Base-by-base conservation (phyloP, 768 basidiomycete species). In the Hericium coralloides region DNA sequence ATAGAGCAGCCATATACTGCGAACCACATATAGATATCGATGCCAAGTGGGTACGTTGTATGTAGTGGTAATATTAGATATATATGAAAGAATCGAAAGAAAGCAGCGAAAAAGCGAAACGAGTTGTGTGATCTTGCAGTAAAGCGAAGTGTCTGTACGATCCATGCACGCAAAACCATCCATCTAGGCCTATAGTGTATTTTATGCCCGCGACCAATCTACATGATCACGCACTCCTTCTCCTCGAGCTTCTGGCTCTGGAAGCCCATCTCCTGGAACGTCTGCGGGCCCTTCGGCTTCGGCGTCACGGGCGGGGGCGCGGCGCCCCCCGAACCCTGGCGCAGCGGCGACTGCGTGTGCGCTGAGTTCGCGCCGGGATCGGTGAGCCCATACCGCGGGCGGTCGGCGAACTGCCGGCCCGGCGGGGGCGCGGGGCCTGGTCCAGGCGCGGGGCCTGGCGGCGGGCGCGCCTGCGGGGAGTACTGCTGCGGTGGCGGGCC, bases 211-310 rank as follows among this genome's bases (percentile, higher is more conserved):
- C 31, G 31, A 31, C 6, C 8, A 4, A 6, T 50, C 52, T 47
- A 97, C 92, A 97, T 95, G 61, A 97, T 79, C 37, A 89, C 72
- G 74, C 93, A 95, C 0, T 91, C 86, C 70, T 92, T 85, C 5
- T 89, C 81, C 65, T 92, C 83, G 47, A 82, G 79, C 65, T 87
- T 89, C 25, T 78, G 81, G 12, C 86, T 85, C 36, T 84, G 80
- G 65, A 93, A 87, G 0, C 94, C 94, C 93, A 97, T 94, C 76
- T 95, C 93, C 20, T 86, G 89, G 72, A 97, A 95, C 47, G 92
- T 94, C 65, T 85, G 77, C 1, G 89, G 81, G 1, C 84, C 78
- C 53, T 71, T 72, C 52, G 56, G 58, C 17, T 64, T 60, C 3
- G 62, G 60, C 18, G 57, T 31, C 18, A 55, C 17, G 20, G 38